phyloP scores from a whole-genome alignment of 345 rosid species.

The Microthlaspi erraticum region DNA sequence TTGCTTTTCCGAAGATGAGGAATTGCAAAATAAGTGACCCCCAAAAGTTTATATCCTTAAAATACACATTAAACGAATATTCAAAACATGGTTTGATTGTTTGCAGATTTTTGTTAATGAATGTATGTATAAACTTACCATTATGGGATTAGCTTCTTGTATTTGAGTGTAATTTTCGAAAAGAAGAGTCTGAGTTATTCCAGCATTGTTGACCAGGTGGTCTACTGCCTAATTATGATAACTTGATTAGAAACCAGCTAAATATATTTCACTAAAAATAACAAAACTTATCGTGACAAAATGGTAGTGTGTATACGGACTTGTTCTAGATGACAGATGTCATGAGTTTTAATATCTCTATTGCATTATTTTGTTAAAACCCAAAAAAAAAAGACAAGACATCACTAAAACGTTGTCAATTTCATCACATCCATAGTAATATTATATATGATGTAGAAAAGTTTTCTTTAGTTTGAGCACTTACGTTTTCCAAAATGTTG shows the following conservation, averaged over 20 bases:
- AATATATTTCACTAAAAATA: background rate
- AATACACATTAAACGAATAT: background rate
- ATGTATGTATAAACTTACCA: conserved; percentile 4
- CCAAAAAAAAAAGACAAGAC: too few relatives aligned
- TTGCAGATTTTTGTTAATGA: too few relatives aligned
- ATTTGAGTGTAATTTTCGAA: conserved; percentile 37
- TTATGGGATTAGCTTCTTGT: conserved; percentile 7
- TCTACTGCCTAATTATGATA: conserved; percentile 32
- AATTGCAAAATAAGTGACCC: conserved; percentile 56
- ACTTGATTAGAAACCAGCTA: background rate
- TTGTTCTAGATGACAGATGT: too few relatives aligned
- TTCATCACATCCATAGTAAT: too few relatives aligned
- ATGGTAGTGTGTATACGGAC: too few relatives aligned
- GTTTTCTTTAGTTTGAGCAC: background rate
- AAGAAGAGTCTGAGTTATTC: background rate
- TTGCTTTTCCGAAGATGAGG: conserved; percentile 52
- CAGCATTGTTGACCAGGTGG: conserved; percentile 49
- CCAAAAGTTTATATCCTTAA: conserved; percentile 58
- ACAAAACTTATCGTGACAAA: too few relatives aligned
- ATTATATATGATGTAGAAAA: background rate
- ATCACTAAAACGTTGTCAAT: too few relatives aligned
- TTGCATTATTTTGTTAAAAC: background rate
- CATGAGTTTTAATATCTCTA: too few relatives aligned
- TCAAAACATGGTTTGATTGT: too few relatives aligned
- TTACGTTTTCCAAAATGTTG: conserved; percentile 43